Conservation (phyloP, 2,329 filamentous ascomycete genomes). For the Fusarium buharicum region DNA sequence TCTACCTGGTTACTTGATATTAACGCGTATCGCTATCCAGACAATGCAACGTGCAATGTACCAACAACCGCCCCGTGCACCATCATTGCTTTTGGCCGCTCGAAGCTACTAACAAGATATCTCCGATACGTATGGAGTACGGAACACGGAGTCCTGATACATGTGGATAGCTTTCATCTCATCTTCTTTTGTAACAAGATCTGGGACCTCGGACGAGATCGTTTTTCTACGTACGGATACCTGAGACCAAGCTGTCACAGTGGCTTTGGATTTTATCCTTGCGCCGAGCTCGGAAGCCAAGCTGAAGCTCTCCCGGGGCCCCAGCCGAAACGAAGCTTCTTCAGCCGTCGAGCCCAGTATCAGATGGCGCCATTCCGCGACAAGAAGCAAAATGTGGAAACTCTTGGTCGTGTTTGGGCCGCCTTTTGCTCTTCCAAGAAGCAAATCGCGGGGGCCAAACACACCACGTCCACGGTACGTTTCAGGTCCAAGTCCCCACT, state of each 20-base stretch:
- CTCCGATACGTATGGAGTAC: background rate
- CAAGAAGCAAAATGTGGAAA: constrained; percentile 38
- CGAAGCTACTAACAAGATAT: constrained; percentile 11
- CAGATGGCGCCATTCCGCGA: constrained; percentile 41
- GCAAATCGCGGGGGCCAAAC: constrained; percentile 38
- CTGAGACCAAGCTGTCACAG: constrained; percentile 20
- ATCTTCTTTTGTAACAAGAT: constrained; percentile 3
- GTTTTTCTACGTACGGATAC: constrained; percentile 2
- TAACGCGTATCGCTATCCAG: constrained; percentile 20
- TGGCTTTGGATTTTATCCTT: constrained; percentile 10
- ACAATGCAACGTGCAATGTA: constrained; percentile 22
- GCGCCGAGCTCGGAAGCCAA: background rate
- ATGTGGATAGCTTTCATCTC: too few species aligned
- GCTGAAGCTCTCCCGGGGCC: constrained; percentile 2
- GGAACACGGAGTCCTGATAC: too few species aligned
- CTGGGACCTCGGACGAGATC: constrained; percentile 16
- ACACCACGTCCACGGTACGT: constrained; percentile 36
- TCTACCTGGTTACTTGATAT: constrained; percentile 6
- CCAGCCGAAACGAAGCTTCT: constrained; percentile 11
- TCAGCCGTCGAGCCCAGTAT: constrained; percentile 5
- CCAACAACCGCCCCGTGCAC: constrained; percentile 25
- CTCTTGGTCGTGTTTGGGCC: constrained; percentile 26
- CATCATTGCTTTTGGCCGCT: constrained; percentile 8
- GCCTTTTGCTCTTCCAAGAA: constrained; percentile 26
- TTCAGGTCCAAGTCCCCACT: constrained; percentile 40